phyloP scores from a whole-genome alignment of 345 rosid species.

The Corchorus olitorius region DNA sequence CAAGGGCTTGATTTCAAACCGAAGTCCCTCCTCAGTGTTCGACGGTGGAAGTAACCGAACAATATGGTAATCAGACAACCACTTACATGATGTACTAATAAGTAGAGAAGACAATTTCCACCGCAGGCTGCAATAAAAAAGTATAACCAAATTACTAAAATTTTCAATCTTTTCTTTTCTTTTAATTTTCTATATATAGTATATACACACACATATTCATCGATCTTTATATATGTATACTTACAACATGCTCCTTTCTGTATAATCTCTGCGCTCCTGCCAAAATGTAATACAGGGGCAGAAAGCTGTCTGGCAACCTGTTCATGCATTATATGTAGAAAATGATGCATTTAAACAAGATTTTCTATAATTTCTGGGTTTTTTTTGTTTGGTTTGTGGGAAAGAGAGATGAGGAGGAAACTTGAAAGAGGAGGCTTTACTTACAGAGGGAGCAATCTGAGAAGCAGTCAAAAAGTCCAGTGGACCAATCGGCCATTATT shows the following conservation, averaged over 20 bases:
- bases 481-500: not conserved
- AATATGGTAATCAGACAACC: too few relatives aligned
- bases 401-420: not conserved
- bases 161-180: too few relatives aligned
- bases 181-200: too few relatives aligned
- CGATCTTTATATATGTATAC: too few relatives aligned
- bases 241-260: not conserved
- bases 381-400: not conserved
- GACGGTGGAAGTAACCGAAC: too few relatives aligned
- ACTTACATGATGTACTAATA: too few relatives aligned
- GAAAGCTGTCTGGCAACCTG: not conserved
- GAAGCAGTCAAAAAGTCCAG: slow-evolving; percentile 8
- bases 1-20: too few relatives aligned
- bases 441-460: not conserved
- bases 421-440: not conserved
- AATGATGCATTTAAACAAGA: not conserved
- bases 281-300: slow-evolving; percentile 4
- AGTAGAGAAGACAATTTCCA: too few relatives aligned
- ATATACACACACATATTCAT: not conserved
- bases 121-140: too few relatives aligned
- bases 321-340: too few relatives aligned
- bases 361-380: too few relatives aligned
- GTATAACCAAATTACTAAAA: not conserved
- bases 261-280: not conserved
- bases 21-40: too few relatives aligned